A percentile compares a stretch with the other conserved stretches of the same genome.
phyloP scores from a whole-genome alignment of 2,329 filamentous ascomycete species.

The Ophiosphaerella korrae region DNA sequence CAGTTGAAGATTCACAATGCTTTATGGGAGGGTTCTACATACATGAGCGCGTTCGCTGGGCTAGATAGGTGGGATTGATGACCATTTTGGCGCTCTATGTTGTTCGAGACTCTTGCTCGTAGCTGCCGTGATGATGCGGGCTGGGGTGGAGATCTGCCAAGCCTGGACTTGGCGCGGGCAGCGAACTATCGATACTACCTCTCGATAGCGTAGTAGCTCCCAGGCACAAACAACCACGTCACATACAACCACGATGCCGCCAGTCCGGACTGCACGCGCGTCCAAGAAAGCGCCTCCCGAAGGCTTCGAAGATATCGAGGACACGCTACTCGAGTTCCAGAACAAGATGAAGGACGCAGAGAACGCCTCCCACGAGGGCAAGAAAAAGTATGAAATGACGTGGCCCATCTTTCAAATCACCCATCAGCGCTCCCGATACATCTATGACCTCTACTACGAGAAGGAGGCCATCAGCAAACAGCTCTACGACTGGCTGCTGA shows the following conservation, averaged over 20 bases:
- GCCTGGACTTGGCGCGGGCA: slow-evolving; percentile 31
- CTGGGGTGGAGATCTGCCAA: slow-evolving; percentile 39
- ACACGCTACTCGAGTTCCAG: slow-evolving; percentile 80
- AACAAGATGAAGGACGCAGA: slow-evolving; percentile 97
- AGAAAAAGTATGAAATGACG: slow-evolving; percentile 87
- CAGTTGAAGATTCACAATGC: slow-evolving; percentile 19
- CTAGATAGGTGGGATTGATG: slow-evolving; percentile 92
- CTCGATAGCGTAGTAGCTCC: background rate
- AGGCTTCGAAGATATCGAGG: slow-evolving; percentile 86
- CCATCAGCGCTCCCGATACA: slow-evolving; percentile 89
- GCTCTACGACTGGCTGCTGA: slow-evolving; percentile 94
- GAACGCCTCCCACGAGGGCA: slow-evolving; percentile 77
- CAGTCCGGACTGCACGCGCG: slow-evolving; percentile 70
- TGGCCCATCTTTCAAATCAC: slow-evolving; percentile 99
- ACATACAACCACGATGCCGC: slow-evolving; percentile 64
- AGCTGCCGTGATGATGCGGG: slow-evolving; percentile 39
- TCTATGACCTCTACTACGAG: slow-evolving; percentile 97
- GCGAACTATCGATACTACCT: background rate
- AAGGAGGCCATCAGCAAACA: slow-evolving; percentile 93
- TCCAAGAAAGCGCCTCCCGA: slow-evolving; percentile 83
- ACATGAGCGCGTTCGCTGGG: slow-evolving; percentile 60
- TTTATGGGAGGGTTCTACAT: slow-evolving; percentile 20
- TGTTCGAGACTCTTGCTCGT: slow-evolving; percentile 23
- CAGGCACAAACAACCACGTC: background rate
- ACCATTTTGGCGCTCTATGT: slow-evolving; percentile 61